Conservation (phyloP, 257 asterid genomes). For the Asclepias syriaca region DNA sequence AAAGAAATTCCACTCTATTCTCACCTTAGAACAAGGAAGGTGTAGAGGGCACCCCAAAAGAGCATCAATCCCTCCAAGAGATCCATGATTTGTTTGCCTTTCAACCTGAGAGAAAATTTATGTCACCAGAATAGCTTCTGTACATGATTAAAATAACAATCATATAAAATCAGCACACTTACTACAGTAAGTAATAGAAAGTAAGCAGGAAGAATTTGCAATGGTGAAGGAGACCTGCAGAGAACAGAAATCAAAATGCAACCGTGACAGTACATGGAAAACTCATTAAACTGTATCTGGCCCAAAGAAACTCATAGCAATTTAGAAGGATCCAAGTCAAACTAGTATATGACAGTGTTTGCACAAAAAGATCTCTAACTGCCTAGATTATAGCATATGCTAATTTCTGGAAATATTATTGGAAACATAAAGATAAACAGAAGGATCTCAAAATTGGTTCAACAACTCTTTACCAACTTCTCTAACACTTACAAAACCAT, state of each 20-base stretch:
- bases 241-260: constrained; percentile 3
- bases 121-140: constrained; percentile 15
- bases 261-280: constrained; percentile 1
- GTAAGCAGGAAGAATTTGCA: constrained; percentile 75
- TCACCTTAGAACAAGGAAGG: constrained; percentile 85
- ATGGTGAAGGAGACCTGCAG: constrained; percentile 56
- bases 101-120: constrained; percentile 49
- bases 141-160: constrained; percentile 15
- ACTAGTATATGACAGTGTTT: background rate
- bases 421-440: background rate
- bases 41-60: constrained; percentile 90
- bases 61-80: constrained; percentile 88
- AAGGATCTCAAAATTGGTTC: background rate
- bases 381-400: background rate
- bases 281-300: background rate
- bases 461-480: background rate
- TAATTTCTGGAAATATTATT: background rate
- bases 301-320: background rate
- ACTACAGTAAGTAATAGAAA: constrained; percentile 66
- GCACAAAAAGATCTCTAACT: background rate
- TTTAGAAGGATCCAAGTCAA: constrained; percentile 4
- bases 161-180: constrained; percentile 30
- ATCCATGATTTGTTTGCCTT: constrained; percentile 69
- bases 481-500: background rate
- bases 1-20: constrained; percentile 15